Percentiles rank a stretch among this genome's conserved stretches.
These are phyloP conservation scores for Brassica carinata DNA, from an alignment of 345 rosid genomes.

Conservation along the genomic window DNA sequence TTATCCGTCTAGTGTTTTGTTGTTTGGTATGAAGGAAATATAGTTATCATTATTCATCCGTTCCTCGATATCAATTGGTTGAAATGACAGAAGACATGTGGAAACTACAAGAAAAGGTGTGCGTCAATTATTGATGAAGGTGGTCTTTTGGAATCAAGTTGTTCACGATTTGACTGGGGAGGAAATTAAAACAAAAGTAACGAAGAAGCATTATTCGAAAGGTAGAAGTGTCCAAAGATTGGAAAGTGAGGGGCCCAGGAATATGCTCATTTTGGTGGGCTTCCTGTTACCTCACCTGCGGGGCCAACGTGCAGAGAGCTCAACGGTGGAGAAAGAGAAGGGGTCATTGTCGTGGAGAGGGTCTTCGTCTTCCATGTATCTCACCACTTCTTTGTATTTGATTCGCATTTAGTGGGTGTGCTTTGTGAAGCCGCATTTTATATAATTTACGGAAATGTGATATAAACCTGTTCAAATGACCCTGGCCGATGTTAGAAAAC, in stretches of 20 bases:
- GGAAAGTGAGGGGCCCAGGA: neutral
- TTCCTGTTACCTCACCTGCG: slow-evolving; percentile 17
- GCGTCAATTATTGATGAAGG: slow-evolving; percentile 21
- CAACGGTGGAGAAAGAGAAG: slow-evolving; percentile 39
- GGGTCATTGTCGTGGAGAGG: slow-evolving; percentile 16
- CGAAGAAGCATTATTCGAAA: neutral
- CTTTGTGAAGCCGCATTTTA: neutral
- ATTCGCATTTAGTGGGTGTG: slow-evolving; percentile 31
- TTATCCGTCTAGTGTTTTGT: neutral
- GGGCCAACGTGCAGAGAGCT: slow-evolving; percentile 14
- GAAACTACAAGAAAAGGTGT: slow-evolving; percentile 12
- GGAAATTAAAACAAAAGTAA: neutral
- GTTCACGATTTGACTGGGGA: neutral
- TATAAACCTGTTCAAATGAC: neutral
- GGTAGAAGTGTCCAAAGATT: slow-evolving; percentile 21
- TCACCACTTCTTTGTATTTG: slow-evolving; percentile 20
- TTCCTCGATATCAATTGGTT: slow-evolving; percentile 24
- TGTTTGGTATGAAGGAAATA: slow-evolving; percentile 22
- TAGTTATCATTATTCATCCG: neutral
- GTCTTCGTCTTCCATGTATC: slow-evolving; percentile 8
- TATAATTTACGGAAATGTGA: neutral
- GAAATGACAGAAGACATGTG: neutral
- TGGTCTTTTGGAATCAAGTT: slow-evolving; percentile 16
- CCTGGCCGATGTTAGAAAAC: neutral
- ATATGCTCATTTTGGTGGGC: neutral